These are phyloP conservation scores for Phanerodontia chrysosporium DNA, from an alignment of 768 basidiomycete species.

Conservation along the genomic window DNA sequence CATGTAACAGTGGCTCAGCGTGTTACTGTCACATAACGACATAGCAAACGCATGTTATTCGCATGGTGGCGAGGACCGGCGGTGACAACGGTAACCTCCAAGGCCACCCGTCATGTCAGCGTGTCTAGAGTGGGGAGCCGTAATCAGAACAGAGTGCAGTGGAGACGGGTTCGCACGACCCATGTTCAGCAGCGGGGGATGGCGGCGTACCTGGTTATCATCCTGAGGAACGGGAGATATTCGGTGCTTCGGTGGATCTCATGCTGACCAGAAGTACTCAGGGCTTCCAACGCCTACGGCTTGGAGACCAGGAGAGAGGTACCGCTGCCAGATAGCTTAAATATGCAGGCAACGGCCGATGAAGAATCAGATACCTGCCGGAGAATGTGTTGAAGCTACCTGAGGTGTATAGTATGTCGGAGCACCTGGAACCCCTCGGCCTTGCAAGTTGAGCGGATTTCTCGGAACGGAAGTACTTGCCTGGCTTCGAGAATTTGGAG, in stretches of 20 bases:
- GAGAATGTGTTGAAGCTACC: not conserved
- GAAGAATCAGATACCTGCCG: not conserved
- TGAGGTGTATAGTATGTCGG: not conserved
- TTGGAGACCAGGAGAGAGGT: not conserved
- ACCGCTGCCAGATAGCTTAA: not conserved
- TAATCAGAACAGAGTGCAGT: not conserved
- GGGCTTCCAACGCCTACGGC: not conserved
- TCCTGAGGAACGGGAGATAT: not conserved
- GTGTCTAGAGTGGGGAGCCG: not conserved
- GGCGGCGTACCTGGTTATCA: not conserved
- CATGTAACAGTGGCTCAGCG: not conserved
- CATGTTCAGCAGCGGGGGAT: not conserved
- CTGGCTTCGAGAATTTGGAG: not conserved
- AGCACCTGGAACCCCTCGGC: not conserved
- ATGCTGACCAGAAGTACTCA: not conserved
- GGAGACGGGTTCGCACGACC: not conserved
- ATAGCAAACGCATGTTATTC: not conserved
- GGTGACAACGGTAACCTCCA: not conserved
- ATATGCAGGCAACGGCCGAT: not conserved
- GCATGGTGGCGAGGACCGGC: not conserved
- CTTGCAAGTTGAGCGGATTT: not conserved
- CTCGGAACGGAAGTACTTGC: slow-evolving; percentile 4
- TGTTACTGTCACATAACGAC: not conserved
- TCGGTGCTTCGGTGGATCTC: not conserved
- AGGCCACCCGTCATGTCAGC: not conserved